phyloP scores from a whole-genome alignment of 306 rosid genomes.

The Aeschynomene evenia region DNA sequence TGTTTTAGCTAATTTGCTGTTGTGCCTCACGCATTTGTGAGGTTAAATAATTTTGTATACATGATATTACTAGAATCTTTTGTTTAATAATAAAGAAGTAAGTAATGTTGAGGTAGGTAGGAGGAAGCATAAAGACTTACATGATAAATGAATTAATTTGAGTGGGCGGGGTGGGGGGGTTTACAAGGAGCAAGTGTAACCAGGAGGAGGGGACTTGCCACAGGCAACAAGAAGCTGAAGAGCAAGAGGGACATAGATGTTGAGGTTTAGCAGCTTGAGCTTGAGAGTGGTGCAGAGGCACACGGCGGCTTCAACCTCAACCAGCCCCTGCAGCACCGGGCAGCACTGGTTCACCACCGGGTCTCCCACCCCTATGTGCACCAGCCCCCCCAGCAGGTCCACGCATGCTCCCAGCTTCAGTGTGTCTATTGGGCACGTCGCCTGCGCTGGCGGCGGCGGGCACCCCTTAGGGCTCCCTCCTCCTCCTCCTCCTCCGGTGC shows the following conservation, averaged over 20 bases:
- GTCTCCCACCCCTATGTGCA: constrained; percentile 82
- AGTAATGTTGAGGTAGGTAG: too few relatives aligned
- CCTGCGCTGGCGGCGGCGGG: constrained; percentile 42
- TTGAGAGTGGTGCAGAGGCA: constrained; percentile 95
- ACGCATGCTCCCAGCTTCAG: constrained; percentile 82
- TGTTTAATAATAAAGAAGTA: too few relatives aligned
- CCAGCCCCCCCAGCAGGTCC: constrained; percentile 72
- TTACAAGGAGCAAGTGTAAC: constrained; percentile 91
- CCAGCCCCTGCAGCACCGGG: constrained; percentile 77
- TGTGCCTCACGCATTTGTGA: too few relatives aligned
- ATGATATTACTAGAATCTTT: too few relatives aligned
- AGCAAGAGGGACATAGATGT: constrained; percentile 74
- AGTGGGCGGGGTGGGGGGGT: background rate
- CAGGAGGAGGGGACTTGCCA: constrained; percentile 94
- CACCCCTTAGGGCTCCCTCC: constrained; percentile 11
- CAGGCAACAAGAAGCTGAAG: constrained; percentile 89
- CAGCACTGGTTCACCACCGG: constrained; percentile 75
- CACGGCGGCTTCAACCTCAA: constrained; percentile 72
- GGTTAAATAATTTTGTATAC: too few relatives aligned
- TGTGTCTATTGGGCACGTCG: constrained; percentile 82
- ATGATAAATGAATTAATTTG: background rate
- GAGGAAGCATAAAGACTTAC: too few relatives aligned
- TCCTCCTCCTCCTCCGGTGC: background rate
- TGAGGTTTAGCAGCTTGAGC: constrained; percentile 80
- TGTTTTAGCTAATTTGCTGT: too few relatives aligned